Base-by-base conservation (phyloP, 495 filamentous ascomycete genomes). In the Tuber aestivum region DNA sequence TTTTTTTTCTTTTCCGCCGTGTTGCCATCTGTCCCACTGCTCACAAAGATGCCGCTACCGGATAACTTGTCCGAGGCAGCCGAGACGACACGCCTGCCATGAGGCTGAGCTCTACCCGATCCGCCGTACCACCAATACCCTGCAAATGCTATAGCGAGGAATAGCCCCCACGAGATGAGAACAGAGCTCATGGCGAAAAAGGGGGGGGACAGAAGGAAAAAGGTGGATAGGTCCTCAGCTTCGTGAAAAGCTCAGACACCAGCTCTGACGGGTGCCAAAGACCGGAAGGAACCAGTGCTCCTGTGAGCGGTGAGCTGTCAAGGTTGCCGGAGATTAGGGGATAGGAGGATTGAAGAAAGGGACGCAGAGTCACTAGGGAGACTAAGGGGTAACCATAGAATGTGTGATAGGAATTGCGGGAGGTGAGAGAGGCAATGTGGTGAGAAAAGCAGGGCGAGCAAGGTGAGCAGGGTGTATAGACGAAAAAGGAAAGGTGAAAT, bases 101-200 rank as follows among this genome's bases (percentile, higher is more conserved):
- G 73, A 80, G 71, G 40, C n/a, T 61, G 78, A 44, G 65, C 68
- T 48, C 41, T 40, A 32, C 69, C 65, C 16, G 74, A 71, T 48
- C 70, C 77, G 73, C 76, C 69, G 12, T 75, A 81, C 40, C 80
- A 61, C 77, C 78, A 81, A 68, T 81, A 82, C 61, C 78, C 69
- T n/a, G 75, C 81, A 72, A 77, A 80, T n/a, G 73, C 77, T 21
- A 82, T 70, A 42, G 74, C 80, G 35, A 82, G 42, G 50, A 82
- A 79, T 18, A 82, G 20, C 6, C 77, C 77, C 81, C 81, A 82
- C 3, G 80, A 82, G 18, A 82, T 32, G 20, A 82, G 37, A 23
- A 71, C 65, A n/a, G 78, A 79, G 73, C 78, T 73, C 78, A 79
- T 79, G 40, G 56, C 69, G 50, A 42, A n/a, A 16, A 48, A 41